A percentile compares a stretch with the other conserved stretches of the same genome.
Evolutionary conservation across 2,329 filamentous ascomycete species (phyloP).

Genomic region (Fusarium poae): DNA sequence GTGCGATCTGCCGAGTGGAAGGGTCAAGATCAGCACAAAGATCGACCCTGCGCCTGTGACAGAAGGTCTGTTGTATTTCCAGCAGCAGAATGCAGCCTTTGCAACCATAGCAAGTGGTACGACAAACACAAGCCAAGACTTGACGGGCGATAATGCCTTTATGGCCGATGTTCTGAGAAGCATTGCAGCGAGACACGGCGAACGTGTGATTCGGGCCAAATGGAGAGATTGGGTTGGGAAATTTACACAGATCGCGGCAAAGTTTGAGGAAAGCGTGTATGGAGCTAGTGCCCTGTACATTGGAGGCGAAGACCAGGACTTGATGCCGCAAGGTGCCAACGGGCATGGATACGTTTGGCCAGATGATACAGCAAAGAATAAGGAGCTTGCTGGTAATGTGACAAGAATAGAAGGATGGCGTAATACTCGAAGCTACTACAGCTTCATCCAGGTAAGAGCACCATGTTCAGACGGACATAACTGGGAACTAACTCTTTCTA

Average conservation of each 20-base stretch:
- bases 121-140: constrained; percentile 66
- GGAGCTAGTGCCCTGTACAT: constrained; percentile 92
- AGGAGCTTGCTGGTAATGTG: constrained; percentile 91
- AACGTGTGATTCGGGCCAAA: constrained; percentile 89
- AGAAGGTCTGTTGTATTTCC: constrained; percentile 88
- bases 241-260: constrained; percentile 91
- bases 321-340: constrained; percentile 68
- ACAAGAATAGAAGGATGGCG: constrained; percentile 97
- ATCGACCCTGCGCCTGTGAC: constrained; percentile 86
- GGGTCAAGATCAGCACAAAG: constrained; percentile 92
- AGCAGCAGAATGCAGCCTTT: constrained; percentile 77
- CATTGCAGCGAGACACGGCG: constrained; percentile 87
- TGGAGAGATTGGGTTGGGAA: constrained; percentile 96
- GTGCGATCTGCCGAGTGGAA: constrained; percentile 90
- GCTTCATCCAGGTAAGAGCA: constrained; percentile 81
- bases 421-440: constrained; percentile 94
- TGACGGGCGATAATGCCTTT: constrained; percentile 89
- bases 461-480: neutral
- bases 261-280: constrained; percentile 96
- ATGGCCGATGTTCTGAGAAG: constrained; percentile 88
- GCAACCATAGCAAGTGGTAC: constrained; percentile 62
- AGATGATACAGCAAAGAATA: constrained; percentile 82
- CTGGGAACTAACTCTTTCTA: constrained; percentile 51
- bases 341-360: constrained; percentile 97
- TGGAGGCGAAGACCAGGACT: constrained; percentile 78